Percentiles rank a stretch among this genome's conserved stretches.
phyloP scores from a whole-genome alignment of 495 filamentous ascomycete genomes.

The Immersiella caudata region DNA sequence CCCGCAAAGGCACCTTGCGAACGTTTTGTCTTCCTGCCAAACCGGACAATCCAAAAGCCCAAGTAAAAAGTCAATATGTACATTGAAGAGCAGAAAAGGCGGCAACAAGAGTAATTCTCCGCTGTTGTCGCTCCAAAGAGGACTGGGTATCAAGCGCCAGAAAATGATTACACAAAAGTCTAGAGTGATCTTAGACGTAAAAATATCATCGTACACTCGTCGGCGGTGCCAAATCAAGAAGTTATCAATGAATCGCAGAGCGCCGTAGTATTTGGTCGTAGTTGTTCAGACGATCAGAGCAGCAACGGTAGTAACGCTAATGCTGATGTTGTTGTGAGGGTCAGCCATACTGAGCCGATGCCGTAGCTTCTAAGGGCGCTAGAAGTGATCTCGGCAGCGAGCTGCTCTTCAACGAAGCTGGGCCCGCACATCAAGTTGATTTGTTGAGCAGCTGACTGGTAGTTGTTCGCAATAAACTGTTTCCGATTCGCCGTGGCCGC shows the following conservation, averaged over 20 bases:
- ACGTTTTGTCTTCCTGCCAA: not conserved
- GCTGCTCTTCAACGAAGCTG: conserved; percentile 61
- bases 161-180: not conserved
- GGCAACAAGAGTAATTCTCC: not conserved
- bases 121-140: not conserved
- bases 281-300: conserved; percentile 3
- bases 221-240: not conserved
- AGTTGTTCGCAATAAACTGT: conserved; percentile 61
- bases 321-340: not conserved
- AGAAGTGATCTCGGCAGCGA: conserved; percentile 47
- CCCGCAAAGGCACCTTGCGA: too few relatives aligned
- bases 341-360: not conserved
- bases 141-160: conserved; percentile 19
- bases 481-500: conserved; percentile 59
- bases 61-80: not conserved
- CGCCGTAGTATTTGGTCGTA: not conserved
- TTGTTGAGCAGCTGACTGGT: conserved; percentile 63
- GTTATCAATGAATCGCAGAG: not conserved
- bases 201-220: conserved; percentile 5
- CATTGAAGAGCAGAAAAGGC: not conserved
- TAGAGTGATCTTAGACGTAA: not conserved
- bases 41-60: not conserved
- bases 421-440: conserved; percentile 69
- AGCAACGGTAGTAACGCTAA: conserved; percentile 18
- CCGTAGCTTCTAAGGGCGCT: not conserved